Conservation (phyloP, 208 protist genomes). For the Trichomonas gallinae region DNA sequence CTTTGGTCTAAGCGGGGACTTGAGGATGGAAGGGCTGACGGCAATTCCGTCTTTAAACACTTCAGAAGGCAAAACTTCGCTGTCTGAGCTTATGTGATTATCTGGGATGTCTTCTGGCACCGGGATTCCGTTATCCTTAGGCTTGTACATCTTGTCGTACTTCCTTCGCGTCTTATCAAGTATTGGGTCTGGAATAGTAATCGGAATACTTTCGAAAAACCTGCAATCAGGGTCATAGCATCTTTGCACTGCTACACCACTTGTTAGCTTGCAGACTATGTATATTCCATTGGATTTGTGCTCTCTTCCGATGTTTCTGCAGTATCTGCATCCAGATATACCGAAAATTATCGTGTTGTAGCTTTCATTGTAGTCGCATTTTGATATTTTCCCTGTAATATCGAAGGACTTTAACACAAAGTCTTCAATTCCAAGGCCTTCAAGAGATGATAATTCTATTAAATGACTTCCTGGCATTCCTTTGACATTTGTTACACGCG, state of each 20-base stretch:
- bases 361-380: not conserved
- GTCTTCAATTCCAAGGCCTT: not conserved
- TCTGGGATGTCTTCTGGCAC: not conserved
- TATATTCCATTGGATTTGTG: slow-evolving; percentile 11
- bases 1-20: not conserved
- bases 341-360: not conserved
- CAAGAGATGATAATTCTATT: not conserved
- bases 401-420: not conserved
- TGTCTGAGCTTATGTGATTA: not conserved
- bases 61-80: not conserved
- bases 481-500: not conserved
- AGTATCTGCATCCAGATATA: not conserved
- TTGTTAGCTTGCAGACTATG: not conserved
- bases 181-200: not conserved
- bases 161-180: not conserved
- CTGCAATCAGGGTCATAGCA: not conserved
- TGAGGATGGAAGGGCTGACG: not conserved
- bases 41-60: not conserved
- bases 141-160: not conserved
- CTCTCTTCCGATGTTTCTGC: not conserved
- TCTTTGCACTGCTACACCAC: not conserved
- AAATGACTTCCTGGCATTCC: not conserved
- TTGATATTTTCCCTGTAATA: not conserved
- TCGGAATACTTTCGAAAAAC: not conserved
- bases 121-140: not conserved